Base-by-base conservation (phyloP, 2,329 filamentous ascomycete genomes). In the Magnaporthales sp. region DNA sequence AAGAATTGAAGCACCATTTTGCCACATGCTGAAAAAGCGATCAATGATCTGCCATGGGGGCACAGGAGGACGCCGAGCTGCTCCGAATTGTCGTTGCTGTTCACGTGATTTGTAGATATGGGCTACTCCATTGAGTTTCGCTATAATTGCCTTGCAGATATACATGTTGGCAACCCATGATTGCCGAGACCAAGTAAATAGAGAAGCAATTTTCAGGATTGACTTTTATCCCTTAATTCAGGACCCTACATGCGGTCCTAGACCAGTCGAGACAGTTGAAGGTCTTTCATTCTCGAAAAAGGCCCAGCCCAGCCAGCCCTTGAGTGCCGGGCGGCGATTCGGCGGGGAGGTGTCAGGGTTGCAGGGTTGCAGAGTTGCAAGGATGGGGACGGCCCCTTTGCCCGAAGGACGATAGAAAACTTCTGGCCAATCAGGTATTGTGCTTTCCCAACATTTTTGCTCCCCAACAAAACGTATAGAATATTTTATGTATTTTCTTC, bases 401-500 rank as follows among this genome's bases (percentile, higher is more conserved):
- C 38, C 38, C 38, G 38, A 46, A 46, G 32, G 54, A 24, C n/a
- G 54, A n/a, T 9, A n/a, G 54, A 26, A 22, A 24, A n/a, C 19
- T 26, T 31, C 24, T 51, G 65, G 26, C 65, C 65, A 66, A 66
- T 66, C 58, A 62, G 15, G n/a, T 11, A n/a, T 27, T 27, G 30
- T 30, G n/a, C 66, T 65, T 32, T 62, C 66, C 66, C 66, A 67
- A 67, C 66, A 67, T 58, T 65, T 67, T 54, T 29, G 31, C 46
- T 24, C 54, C 66, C 62, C 66, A 67, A 67, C 66, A 67, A 67
- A 67, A 67, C 58, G 62, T 10, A 30, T 24, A 38, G 26, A 24
- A 62, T 24, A 24, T 58, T 22, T 58, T 58, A 46, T 46, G 38
- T n/a, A 46, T 4, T 46, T n/a, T n/a, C n/a, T n/a, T n/a, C 19